Evolutionary conservation across 2,329 filamentous ascomycete species (phyloP).

Genomic region (Aspergillus fischeri): DNA sequence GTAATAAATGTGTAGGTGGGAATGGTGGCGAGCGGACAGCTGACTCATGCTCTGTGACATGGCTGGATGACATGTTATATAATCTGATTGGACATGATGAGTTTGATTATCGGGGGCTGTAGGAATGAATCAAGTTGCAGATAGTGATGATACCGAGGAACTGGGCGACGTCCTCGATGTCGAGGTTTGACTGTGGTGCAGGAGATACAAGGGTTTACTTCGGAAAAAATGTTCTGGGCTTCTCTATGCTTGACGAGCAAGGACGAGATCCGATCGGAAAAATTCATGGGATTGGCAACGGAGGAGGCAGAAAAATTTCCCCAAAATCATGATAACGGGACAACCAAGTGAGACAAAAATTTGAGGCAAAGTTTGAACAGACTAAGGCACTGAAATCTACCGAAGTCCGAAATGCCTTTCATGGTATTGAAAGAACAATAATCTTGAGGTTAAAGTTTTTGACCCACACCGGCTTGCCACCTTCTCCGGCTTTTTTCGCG

Average conservation of each 20-base stretch:
- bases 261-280: not conserved
- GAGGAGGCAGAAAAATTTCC: not conserved
- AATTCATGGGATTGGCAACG: not conserved
- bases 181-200: not conserved
- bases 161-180: not conserved
- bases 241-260: not conserved
- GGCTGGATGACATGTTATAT: not conserved
- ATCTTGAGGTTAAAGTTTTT: not conserved
- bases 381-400: not conserved
- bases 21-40: not conserved
- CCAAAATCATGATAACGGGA: not conserved
- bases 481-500: conserved; percentile 20
- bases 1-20: not conserved
- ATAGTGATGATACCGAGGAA: not conserved
- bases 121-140: not conserved
- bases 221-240: not conserved
- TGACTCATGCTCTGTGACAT: not conserved
- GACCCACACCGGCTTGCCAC: conserved; percentile 6
- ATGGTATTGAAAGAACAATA: not conserved
- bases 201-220: not conserved
- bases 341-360: not conserved
- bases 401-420: not conserved
- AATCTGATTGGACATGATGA: not conserved
- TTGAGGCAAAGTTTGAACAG: not conserved
- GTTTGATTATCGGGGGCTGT: not conserved